These are phyloP conservation scores for Collybia nuda DNA, from an alignment of 768 basidiomycete species.

Conservation along the genomic window DNA sequence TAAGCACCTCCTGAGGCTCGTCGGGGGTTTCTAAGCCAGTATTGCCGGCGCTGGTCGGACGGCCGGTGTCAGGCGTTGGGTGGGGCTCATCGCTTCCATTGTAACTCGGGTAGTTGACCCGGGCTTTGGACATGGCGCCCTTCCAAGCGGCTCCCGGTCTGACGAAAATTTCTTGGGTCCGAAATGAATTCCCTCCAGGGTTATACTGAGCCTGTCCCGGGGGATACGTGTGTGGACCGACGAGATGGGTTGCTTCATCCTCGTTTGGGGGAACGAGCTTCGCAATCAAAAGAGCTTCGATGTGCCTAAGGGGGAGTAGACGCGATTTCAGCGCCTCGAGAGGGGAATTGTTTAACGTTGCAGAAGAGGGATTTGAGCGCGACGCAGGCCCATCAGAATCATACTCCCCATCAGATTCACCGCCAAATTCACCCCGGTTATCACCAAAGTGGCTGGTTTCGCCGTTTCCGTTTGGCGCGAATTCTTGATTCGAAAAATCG, in stretches of 20 bases:
- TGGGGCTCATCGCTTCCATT: constrained; percentile 18
- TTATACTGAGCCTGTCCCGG: constrained; percentile 17
- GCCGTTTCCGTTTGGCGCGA: constrained; percentile 1
- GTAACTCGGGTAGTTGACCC: constrained; percentile 31
- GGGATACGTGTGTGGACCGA: constrained; percentile 20
- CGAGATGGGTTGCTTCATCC: constrained; percentile 49
- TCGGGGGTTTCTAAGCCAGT: constrained; percentile 48
- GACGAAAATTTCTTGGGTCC: constrained; percentile 57
- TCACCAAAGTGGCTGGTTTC: constrained; percentile 4
- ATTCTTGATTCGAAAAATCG: constrained; percentile 7
- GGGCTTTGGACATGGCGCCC: constrained; percentile 48
- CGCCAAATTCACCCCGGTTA: constrained; percentile 14
- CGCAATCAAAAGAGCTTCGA: constrained; percentile 68
- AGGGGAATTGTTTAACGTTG: constrained; percentile 24
- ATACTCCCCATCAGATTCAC: constrained; percentile 23
- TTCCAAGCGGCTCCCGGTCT: constrained; percentile 71
- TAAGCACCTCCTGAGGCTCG: constrained; percentile 59
- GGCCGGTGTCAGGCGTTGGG: constrained; percentile 16
- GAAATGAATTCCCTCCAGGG: constrained; percentile 17
- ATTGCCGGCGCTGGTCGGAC: constrained; percentile 45
- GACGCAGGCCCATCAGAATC: constrained; percentile 18
- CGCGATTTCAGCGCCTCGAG: constrained; percentile 62
- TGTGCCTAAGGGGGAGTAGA: constrained; percentile 64
- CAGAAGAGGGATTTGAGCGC: constrained; percentile 20
- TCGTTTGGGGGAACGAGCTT: constrained; percentile 70